A percentile compares a stretch with the other conserved stretches of the same genome.
These are phyloP conservation scores for Stachybotrys elegans DNA, from an alignment of 2,329 filamentous ascomycete species.

Conservation along the genomic window DNA sequence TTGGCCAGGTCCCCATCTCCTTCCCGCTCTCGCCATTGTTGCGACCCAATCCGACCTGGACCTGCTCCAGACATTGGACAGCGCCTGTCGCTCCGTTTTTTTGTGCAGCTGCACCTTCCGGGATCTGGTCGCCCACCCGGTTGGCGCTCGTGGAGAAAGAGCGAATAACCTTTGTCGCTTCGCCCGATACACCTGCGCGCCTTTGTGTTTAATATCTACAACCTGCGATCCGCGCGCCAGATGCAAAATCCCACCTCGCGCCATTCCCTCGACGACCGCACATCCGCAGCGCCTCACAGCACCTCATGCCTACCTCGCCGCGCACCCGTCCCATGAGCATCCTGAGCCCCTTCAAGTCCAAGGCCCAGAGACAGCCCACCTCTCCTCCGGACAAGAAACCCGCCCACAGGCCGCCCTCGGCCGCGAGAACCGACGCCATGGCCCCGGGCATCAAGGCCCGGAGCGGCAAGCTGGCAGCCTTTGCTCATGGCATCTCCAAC, in stretches of 20 bases:
- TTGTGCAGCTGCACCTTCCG: not conserved
- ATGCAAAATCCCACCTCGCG: too few relatives aligned
- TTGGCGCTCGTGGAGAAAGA: not conserved
- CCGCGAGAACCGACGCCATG: constrained; percentile 14
- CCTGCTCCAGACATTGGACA: not conserved
- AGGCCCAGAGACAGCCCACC: constrained; percentile 6
- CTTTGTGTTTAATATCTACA: not conserved
- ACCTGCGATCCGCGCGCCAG: not conserved
- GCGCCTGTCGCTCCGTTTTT: not conserved
- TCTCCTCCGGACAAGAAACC: constrained; percentile 2
- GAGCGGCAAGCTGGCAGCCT: constrained; percentile 23
- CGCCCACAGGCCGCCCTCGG: not conserved
- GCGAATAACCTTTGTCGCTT: not conserved
- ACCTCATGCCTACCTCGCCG: constrained; percentile 11
- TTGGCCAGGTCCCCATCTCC: not conserved
- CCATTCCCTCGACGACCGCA: too few relatives aligned
- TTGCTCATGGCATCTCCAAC: constrained; percentile 22
- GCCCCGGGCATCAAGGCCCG: constrained; percentile 24
- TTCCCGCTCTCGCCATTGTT: not conserved
- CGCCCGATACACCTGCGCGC: not conserved
- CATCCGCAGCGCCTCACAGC: constrained; percentile 4
- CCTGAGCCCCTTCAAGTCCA: constrained; percentile 7
- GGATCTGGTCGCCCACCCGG: not conserved
- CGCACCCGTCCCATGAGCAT: constrained; percentile 8
- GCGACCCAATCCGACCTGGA: not conserved